phyloP scores from a whole-genome alignment of 1,284 basidiomycete genomes.

The Vanrija sp. region DNA sequence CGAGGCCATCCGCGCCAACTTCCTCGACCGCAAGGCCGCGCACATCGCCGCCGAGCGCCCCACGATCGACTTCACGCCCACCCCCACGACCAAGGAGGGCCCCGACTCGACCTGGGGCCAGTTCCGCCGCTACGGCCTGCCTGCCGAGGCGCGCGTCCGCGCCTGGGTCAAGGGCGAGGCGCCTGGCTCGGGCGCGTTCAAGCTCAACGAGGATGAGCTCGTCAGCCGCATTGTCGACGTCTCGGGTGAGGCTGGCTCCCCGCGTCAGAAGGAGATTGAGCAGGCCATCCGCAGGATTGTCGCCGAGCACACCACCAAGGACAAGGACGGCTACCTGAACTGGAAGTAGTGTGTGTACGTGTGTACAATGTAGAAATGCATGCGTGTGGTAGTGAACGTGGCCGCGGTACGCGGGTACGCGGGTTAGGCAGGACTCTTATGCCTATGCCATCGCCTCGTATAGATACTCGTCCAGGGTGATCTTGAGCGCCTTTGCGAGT shows the following conservation, averaged over 20 bases:
- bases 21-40: constrained; percentile 55
- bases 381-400: background rate
- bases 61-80: constrained; percentile 29
- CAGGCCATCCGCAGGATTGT: constrained; percentile 31
- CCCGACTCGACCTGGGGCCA: constrained; percentile 43
- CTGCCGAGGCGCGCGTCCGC: constrained; percentile 36
- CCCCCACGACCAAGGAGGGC: constrained; percentile 17
- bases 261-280: constrained; percentile 30
- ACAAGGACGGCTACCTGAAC: constrained; percentile 39
- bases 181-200: constrained; percentile 43
- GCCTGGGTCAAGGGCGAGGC: constrained; percentile 38
- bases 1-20: constrained; percentile 50
- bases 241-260: constrained; percentile 21
- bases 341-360: constrained; percentile 18
- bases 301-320: constrained; percentile 28
- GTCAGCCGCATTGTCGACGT: constrained; percentile 31
- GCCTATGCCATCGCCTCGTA: constrained; percentile 57
- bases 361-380: background rate
- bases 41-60: constrained; percentile 60
- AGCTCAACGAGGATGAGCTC: constrained; percentile 40
- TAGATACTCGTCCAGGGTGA: constrained; percentile 65
- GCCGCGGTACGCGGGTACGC: background rate
- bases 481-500: constrained; percentile 62
- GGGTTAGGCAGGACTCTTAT: background rate
- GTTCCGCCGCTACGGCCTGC: constrained; percentile 46